These are phyloP conservation scores for Marchantia paleacea DNA, from an alignment of 225 moss, liverwort and hornwort species.

Conservation along the genomic window DNA sequence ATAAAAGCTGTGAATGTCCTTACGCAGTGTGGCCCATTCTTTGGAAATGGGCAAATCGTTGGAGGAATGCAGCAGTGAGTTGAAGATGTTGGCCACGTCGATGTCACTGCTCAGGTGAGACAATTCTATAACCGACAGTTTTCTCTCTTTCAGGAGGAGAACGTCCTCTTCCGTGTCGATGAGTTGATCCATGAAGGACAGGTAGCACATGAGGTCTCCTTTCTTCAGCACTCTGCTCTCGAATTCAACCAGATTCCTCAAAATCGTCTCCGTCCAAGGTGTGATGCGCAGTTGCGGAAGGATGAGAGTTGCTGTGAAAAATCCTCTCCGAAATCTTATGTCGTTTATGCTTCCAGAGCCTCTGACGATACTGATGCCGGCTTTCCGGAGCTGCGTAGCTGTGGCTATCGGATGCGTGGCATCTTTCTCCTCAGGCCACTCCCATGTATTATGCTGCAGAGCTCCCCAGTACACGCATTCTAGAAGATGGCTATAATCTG, in stretches of 20 bases:
- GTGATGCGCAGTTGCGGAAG: slow-evolving; percentile 11
- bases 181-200: slow-evolving; percentile 15
- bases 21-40: slow-evolving; percentile 5
- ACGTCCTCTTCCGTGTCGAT: slow-evolving; percentile 18
- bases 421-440: not conserved
- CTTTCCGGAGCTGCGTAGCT: slow-evolving; percentile 16
- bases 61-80: not conserved
- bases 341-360: slow-evolving; percentile 3
- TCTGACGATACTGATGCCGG: slow-evolving; percentile 14
- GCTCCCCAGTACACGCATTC: slow-evolving; percentile 13
- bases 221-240: slow-evolving; percentile 16
- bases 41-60: not conserved
- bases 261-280: slow-evolving; percentile 1
- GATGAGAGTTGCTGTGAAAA: not conserved
- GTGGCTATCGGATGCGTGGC: slow-evolving; percentile 4
- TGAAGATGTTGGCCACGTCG: slow-evolving; percentile 12
- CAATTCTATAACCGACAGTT: not conserved
- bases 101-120: slow-evolving; percentile 7
- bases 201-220: slow-evolving; percentile 9
- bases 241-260: slow-evolving; percentile 5
- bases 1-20: slow-evolving; percentile 6
- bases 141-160: not conserved
- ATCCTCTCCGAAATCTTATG: not conserved
- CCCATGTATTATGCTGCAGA: not conserved
- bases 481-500: slow-evolving; percentile 5